A percentile compares a stretch with the other conserved stretches of the same genome.
Evolutionary conservation across 73 alveolate species (phyloP).

Genomic region (Tetrahymena elliotti): DNA sequence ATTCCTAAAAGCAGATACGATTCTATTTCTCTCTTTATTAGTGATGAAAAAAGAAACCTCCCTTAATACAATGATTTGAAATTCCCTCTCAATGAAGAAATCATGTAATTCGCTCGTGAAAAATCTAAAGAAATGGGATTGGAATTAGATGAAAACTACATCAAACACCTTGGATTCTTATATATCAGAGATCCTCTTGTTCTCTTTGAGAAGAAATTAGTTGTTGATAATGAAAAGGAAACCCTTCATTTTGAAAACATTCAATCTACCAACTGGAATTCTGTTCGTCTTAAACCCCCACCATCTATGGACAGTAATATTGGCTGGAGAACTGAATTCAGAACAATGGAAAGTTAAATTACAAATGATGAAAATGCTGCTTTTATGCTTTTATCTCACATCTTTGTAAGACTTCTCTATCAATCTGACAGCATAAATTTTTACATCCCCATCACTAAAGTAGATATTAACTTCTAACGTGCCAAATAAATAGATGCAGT

Average conservation of each 20-base stretch:
- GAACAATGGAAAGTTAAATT: constrained; percentile 90
- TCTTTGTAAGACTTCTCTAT: constrained; percentile 22
- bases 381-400: constrained; percentile 55
- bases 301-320: constrained; percentile 73
- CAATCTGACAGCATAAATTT: not conserved
- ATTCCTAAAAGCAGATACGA: constrained; percentile 85
- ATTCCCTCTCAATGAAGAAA: constrained; percentile 66
- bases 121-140: constrained; percentile 52
- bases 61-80: constrained; percentile 52
- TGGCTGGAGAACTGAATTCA: constrained; percentile 95
- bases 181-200: constrained; percentile 88
- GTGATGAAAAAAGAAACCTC: constrained; percentile 54
- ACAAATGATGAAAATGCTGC: constrained; percentile 95
- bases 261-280: constrained; percentile 94
- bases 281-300: constrained; percentile 97
- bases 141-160: constrained; percentile 56
- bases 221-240: constrained; percentile 56
- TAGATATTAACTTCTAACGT: constrained; percentile 61
- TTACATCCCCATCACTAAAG: constrained; percentile 45
- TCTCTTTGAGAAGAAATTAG: constrained; percentile 46
- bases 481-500: constrained; percentile 76
- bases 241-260: constrained; percentile 93
- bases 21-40: constrained; percentile 69
- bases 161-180: constrained; percentile 77
- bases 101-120: constrained; percentile 40